Evolutionary conservation across 2,329 filamentous ascomycete species (phyloP).

Genomic region (Bertia moriformis): DNA sequence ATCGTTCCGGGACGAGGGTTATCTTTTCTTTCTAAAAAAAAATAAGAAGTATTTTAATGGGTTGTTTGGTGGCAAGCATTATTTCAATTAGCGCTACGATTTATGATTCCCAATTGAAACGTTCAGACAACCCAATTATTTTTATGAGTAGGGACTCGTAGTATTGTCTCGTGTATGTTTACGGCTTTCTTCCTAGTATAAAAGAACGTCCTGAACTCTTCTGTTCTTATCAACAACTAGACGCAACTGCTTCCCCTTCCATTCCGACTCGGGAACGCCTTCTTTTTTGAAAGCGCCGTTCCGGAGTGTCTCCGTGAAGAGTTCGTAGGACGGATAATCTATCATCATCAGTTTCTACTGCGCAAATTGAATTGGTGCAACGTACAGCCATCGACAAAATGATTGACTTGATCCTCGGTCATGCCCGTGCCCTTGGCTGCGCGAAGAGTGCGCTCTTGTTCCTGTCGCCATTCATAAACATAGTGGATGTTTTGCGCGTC

Average conservation of each 20-base stretch:
- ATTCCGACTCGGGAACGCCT: conserved; percentile 12
- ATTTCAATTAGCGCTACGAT: neutral
- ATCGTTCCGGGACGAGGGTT: neutral
- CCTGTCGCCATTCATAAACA: conserved; percentile 71
- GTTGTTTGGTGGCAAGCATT: neutral
- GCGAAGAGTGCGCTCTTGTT: conserved; percentile 65
- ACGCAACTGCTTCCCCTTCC: conserved; percentile 39
- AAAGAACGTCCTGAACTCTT: conserved; percentile 40
- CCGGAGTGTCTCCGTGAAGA: conserved; percentile 46
- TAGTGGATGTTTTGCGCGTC: conserved; percentile 59
- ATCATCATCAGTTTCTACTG: no score
- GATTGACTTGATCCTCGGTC: conserved; percentile 64
- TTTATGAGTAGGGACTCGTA: no score
- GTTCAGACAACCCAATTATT: neutral
- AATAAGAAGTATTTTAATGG: no score
- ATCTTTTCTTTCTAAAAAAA: no score
- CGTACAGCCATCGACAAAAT: conserved; percentile 48
- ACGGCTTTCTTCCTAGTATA: no score
- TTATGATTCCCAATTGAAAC: neutral
- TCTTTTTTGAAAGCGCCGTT: conserved; percentile 39
- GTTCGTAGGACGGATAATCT: conserved; percentile 60
- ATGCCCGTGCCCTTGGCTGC: conserved; percentile 58
- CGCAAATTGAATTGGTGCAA: no score
- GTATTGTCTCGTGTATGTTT: no score
- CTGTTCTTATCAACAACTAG: conserved; percentile 46